A percentile compares a stretch with the other conserved stretches of the same genome.
Evolutionary conservation across 2,329 filamentous ascomycete species (phyloP).

Genomic region (Colletotrichum sp.): DNA sequence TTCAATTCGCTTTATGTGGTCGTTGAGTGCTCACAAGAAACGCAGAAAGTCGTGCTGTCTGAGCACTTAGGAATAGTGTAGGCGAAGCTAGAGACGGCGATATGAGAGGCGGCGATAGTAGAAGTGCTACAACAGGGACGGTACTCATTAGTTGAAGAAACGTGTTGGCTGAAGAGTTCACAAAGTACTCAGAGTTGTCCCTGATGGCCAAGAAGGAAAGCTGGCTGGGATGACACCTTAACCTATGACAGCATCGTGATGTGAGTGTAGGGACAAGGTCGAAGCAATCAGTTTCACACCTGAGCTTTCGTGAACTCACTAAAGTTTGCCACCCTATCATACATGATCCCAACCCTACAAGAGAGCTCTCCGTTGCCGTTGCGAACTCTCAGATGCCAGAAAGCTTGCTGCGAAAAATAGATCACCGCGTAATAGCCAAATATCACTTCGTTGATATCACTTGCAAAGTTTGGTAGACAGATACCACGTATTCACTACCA

Average conservation of each 20-base stretch:
- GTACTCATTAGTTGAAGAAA: too few relatives aligned
- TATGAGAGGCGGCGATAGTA: too few relatives aligned
- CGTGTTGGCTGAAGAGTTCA: neutral
- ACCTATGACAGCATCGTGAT: neutral
- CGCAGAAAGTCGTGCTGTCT: neutral
- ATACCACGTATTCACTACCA: neutral
- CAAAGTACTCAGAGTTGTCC: neutral
- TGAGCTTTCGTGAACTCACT: neutral
- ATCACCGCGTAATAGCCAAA: neutral
- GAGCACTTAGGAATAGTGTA: fast-evolving
- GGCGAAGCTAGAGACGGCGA: neutral
- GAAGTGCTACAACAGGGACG: too few relatives aligned
- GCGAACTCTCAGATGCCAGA: neutral
- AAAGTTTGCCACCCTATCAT: neutral
- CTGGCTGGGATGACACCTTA: neutral
- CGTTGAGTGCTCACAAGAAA: neutral
- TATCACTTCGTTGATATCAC: neutral
- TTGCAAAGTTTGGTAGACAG: neutral
- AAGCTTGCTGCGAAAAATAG: neutral
- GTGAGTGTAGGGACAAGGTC: neutral
- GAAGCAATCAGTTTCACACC: neutral
- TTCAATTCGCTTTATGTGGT: neutral
- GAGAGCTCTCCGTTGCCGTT: neutral
- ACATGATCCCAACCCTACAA: neutral
- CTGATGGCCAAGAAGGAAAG: too few relatives aligned